These are phyloP conservation scores for Allium cepa DNA, from an alignment of 106 monocot species.

Conservation along the genomic window DNA sequence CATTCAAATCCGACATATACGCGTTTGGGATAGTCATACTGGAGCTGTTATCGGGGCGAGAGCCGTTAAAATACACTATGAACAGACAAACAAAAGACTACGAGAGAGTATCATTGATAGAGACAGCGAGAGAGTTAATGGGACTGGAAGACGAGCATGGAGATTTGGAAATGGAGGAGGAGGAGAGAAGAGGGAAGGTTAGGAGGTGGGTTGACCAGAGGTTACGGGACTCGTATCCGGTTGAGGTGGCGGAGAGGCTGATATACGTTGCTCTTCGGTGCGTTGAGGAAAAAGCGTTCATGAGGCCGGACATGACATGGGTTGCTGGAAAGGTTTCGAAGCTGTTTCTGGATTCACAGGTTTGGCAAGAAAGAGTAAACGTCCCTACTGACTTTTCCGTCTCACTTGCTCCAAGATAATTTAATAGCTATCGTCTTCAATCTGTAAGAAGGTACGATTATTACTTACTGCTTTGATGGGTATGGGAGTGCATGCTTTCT, in stretches of 20 bases:
- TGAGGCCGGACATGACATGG: conserved; percentile 57
- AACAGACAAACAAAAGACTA: conserved; percentile 4
- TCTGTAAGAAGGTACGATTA: too few relatives aligned
- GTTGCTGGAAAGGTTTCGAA: conserved; percentile 57
- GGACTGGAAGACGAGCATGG: conserved; percentile 8
- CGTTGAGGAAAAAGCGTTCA: conserved; percentile 29
- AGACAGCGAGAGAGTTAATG: conserved; percentile 33
- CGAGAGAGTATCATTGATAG: conserved; percentile 45
- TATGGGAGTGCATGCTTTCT: too few relatives aligned
- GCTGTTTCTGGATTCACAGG: conserved; percentile 46
- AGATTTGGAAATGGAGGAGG: neutral
- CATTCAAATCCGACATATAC: conserved; percentile 63
- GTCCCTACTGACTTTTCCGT: conserved; percentile 40
- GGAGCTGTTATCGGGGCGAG: conserved; percentile 72
- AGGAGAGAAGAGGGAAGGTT: conserved; percentile 27
- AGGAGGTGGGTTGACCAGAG: conserved; percentile 70
- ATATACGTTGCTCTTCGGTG: conserved; percentile 48
- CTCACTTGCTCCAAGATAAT: conserved; percentile 47
- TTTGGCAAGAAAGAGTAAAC: conserved; percentile 39
- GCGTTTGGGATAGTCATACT: conserved; percentile 68
- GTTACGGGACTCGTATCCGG: conserved; percentile 70
- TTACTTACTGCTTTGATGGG: too few relatives aligned
- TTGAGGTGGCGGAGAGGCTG: conserved; percentile 54
- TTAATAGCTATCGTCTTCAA: too few relatives aligned
- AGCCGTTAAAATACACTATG: conserved; percentile 8